Evolutionary conservation across 176 grass and related monocot species (phyloP).

Genomic region (Carex myosuroides): DNA sequence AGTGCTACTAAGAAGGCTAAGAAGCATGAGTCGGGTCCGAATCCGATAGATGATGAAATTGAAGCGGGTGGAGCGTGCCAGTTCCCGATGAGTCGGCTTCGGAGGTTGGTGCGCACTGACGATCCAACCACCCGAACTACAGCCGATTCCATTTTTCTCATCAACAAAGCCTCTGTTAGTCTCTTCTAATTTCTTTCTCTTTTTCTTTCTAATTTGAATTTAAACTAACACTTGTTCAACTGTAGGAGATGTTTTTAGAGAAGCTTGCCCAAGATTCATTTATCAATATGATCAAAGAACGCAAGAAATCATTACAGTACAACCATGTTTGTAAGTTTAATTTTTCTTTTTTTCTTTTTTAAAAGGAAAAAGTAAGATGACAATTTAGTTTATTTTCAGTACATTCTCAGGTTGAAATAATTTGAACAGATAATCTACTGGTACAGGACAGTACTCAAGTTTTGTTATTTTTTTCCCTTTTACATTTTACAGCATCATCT

Average conservation of each 20-base stretch:
- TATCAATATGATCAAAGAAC: slow-evolving; percentile 40
- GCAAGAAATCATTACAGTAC: slow-evolving; percentile 61
- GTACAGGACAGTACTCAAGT: not conserved
- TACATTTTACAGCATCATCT: slow-evolving; percentile 40
- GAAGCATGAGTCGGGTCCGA: not conserved
- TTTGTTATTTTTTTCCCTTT: not conserved
- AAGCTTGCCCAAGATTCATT: slow-evolving; percentile 56
- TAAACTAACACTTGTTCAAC: not conserved
- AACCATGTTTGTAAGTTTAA: slow-evolving; percentile 60
- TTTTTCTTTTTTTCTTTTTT: not conserved
- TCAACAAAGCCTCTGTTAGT: slow-evolving; percentile 77
- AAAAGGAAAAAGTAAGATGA: not conserved
- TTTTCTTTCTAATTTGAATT: not conserved
- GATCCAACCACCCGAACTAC: slow-evolving; percentile 39
- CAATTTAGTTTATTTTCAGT: not conserved
- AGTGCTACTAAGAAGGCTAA: slow-evolving; percentile 16
- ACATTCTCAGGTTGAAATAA: not conserved
- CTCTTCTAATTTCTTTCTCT: not conserved
- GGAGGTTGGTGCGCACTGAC: slow-evolving; percentile 58
- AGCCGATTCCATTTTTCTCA: slow-evolving; percentile 67
- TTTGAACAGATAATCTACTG: slow-evolving; percentile 3
- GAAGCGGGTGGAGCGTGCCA: slow-evolving; percentile 18
- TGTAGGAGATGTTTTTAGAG: slow-evolving; percentile 83
- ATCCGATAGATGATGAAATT: not conserved
- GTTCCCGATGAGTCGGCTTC: slow-evolving; percentile 55